Percentiles rank a stretch among this genome's conserved stretches.
These are phyloP conservation scores for Exophiala bonariae DNA, from an alignment of 2,329 filamentous ascomycete species.

Conservation along the genomic window DNA sequence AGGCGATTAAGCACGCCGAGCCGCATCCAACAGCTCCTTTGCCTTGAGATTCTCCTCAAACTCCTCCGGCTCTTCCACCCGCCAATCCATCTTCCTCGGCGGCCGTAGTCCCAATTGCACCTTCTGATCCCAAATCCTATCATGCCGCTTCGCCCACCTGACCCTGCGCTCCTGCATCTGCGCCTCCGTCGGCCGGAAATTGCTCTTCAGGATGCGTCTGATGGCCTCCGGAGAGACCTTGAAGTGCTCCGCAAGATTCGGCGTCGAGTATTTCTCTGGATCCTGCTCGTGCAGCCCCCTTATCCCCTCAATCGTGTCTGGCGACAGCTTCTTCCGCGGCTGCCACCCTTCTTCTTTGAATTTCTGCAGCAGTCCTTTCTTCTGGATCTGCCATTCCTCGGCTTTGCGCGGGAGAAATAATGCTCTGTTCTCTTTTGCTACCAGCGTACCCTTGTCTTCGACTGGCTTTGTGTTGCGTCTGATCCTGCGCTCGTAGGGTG, in stretches of 20 bases:
- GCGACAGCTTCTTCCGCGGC: conserved; percentile 82
- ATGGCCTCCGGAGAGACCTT: conserved; percentile 85
- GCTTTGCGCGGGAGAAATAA: conserved; percentile 8
- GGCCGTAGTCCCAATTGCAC: conserved; percentile 56
- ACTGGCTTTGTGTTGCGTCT: too few relatives aligned
- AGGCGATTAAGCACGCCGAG: conserved; percentile 17
- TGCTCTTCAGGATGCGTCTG: conserved; percentile 73
- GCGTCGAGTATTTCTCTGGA: conserved; percentile 74
- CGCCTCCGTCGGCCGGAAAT: conserved; percentile 43
- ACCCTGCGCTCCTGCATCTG: conserved; percentile 41
- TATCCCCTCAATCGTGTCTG: conserved; percentile 88
- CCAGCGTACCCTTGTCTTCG: conserved; percentile 4
- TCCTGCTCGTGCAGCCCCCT: conserved; percentile 76
- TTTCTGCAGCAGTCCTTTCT: conserved; percentile 71
- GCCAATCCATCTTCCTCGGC: conserved; percentile 44
- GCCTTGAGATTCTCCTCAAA: conserved; percentile 26
- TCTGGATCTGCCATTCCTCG: conserved; percentile 73
- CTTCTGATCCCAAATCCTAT: conserved; percentile 47
- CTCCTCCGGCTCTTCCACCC: conserved; percentile 22
- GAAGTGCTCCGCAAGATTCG: conserved; percentile 73
- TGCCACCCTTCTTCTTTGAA: conserved; percentile 76
- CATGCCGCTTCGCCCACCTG: conserved; percentile 46
- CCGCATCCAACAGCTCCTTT: conserved; percentile 23
- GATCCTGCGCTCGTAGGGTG: too few relatives aligned
- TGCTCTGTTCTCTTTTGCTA: conserved; percentile 10